Evolutionary conservation across 768 basidiomycete genomes (phyloP).

Genomic region (Xerocomellus chrysenteron): DNA sequence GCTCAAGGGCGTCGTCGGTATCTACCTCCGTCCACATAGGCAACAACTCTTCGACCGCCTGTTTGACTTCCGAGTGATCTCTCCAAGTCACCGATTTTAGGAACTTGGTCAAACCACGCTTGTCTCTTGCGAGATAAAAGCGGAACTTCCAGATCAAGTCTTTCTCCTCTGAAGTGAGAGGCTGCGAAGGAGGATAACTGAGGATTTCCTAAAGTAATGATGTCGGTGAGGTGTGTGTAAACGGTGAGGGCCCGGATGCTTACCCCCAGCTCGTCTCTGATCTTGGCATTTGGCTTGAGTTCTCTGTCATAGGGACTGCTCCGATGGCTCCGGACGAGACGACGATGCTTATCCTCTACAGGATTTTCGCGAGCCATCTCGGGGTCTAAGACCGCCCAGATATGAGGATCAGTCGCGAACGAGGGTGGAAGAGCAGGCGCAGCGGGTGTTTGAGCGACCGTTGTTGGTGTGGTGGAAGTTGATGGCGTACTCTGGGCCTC

Average conservation of each 20-base stretch:
- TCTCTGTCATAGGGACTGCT: slow-evolving; percentile 95
- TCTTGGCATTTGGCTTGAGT: slow-evolving; percentile 94
- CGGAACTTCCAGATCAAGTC: slow-evolving; percentile 98
- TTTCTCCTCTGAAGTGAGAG: slow-evolving; percentile 87
- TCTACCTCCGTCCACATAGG: slow-evolving; percentile 98
- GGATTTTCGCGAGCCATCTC: slow-evolving; percentile 92
- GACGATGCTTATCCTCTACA: slow-evolving; percentile 94
- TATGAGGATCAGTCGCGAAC: slow-evolving; percentile 61
- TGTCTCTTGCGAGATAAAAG: slow-evolving; percentile 93
- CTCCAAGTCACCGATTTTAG: slow-evolving; percentile 97
- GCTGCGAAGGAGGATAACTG: slow-evolving; percentile 85
- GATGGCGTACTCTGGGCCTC: slow-evolving; percentile 42
- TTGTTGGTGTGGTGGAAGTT: slow-evolving; percentile 41
- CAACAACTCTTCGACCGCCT: slow-evolving; percentile 93
- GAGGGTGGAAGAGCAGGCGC: slow-evolving; percentile 43
- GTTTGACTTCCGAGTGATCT: slow-evolving; percentile 93
- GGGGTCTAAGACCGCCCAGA: slow-evolving; percentile 91
- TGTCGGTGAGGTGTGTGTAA: background rate
- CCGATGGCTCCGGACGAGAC: slow-evolving; percentile 90
- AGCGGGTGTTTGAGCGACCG: slow-evolving; percentile 41
- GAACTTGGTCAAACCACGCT: slow-evolving; percentile 95
- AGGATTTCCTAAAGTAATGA: slow-evolving; percentile 69
- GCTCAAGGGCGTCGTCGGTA: slow-evolving; percentile 92
- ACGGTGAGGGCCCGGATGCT: slow-evolving; percentile 22
- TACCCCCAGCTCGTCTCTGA: slow-evolving; percentile 89